Base-by-base conservation (phyloP, 78 protist species). In the Anaeramoeba flamelloides region DNA sequence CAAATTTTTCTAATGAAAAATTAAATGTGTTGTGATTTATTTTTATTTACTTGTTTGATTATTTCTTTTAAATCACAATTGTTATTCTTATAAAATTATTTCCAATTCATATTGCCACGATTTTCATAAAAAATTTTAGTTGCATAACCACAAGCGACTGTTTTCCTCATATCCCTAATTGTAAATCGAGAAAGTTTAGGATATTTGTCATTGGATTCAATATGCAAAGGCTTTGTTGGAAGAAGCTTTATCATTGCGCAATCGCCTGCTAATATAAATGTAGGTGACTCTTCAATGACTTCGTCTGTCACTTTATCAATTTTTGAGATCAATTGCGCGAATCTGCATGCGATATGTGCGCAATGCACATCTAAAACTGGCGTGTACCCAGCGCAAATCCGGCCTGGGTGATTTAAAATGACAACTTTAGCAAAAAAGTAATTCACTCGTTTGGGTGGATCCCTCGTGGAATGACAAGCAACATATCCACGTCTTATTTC, bases 101-200 rank as follows among this genome's bases (percentile, higher is more conserved):
- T n/a, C n/a, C n/a, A n/a, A n/a, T n/a, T n/a, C n/a, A n/a, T n/a
- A n/a, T n/a, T n/a, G n/a, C n/a, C n/a, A n/a, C n/a, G n/a, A n/a
- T n/a, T n/a, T n/a, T n/a, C n/a, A n/a, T n/a, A n/a, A n/a, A n/a
- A n/a, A n/a, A n/a, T n/a, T n/a, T n/a, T n/a, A n/a, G n/a, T n/a
- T n/a, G n/a, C n/a, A n/a, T n/a, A n/a, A n/a, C n/a, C n/a, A n/a
- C n/a, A 89, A 75, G 95, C 98, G 81, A 95, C 91, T 39, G 98
- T 95, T 81, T 81, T 75, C 86, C 90, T 88, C 53, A 96, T 96
- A 84, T 95, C 98, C 38, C 98, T 90, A 74, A 93, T 41, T 40
- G 98, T 94, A 83, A 95, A 93, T 94, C 96, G 65, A 76, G 77
- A 39, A 22, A 77, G 79, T 26, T 77, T 32, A n/a, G 79, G 79